phyloP scores from a whole-genome alignment of 306 rosid species.

The Cucurbita ficifolia region DNA sequence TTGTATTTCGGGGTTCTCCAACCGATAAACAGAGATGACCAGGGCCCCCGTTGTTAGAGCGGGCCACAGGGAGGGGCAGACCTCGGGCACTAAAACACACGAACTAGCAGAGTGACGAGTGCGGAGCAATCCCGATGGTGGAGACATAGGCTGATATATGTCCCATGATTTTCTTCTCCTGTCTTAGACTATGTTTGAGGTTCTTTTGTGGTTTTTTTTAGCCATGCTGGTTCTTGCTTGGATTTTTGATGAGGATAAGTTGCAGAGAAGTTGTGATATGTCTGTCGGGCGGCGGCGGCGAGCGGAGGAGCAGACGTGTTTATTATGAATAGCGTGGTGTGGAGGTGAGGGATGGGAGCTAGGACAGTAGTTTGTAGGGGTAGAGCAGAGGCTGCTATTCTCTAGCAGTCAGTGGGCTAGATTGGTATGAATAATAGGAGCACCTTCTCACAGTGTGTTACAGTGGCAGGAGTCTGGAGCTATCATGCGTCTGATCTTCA shows the following conservation, averaged over 20 bases:
- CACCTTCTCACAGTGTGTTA: conserved; percentile 65
- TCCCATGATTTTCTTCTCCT: conserved; percentile 9
- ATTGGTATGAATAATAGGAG: conserved; percentile 31
- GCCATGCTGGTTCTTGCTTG: neutral
- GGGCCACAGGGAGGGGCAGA: too few relatives aligned
- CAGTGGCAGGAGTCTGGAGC: conserved; percentile 94
- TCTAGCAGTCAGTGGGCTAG: conserved; percentile 18
- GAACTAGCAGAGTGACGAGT: conserved; percentile 5
- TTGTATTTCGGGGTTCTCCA: conserved; percentile 15
- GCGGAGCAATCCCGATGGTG: conserved; percentile 15
- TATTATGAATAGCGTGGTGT: conserved; percentile 10
- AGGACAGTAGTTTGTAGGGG: neutral
- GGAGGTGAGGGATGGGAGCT: conserved; percentile 12
- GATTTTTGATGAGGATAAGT: neutral
- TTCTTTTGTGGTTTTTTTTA: neutral
- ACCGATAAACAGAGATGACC: too few relatives aligned
- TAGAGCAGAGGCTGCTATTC: too few relatives aligned
- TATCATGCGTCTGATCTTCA: conserved; percentile 79
- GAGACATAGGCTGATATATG: conserved; percentile 17
- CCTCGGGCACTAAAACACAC: conserved; percentile 12
- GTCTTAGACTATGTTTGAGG: conserved; percentile 20
- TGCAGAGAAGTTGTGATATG: neutral
- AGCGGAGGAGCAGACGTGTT: conserved; percentile 2
- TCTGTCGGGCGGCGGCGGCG: neutral
- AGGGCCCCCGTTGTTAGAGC: too few relatives aligned